A percentile compares a stretch with the other conserved stretches of the same genome.
Conservation (phyloP, 179 eudicot species). For the Gypsophila paniculata region DNA sequence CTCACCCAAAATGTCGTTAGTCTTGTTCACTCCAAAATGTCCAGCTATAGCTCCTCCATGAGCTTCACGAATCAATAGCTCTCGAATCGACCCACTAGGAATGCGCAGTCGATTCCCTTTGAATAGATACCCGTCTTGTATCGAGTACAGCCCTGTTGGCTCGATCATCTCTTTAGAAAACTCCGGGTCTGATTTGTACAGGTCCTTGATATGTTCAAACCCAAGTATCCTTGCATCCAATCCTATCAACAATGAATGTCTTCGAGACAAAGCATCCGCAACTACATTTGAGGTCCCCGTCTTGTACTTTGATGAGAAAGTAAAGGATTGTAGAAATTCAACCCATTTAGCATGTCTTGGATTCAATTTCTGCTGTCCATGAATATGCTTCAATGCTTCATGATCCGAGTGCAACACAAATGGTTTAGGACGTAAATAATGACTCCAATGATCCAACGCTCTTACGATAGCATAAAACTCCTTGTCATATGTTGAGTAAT, state of each 20-base stretch:
- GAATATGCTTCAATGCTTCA: too few species aligned
- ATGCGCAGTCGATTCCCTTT: not conserved
- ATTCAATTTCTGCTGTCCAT: too few species aligned
- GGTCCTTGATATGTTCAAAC: not conserved
- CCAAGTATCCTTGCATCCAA: constrained; percentile 2
- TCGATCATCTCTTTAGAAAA: not conserved
- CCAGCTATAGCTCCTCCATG: constrained; percentile 14
- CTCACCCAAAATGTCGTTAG: not conserved
- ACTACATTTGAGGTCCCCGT: constrained; percentile 1
- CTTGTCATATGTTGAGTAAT: too few species aligned
- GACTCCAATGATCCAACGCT: too few species aligned
- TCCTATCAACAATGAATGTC: not conserved
- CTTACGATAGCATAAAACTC: too few species aligned
- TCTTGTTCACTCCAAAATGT: constrained; percentile 13
- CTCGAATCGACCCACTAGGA: not conserved
- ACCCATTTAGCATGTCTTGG: too few species aligned
- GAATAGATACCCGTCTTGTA: constrained; percentile 16
- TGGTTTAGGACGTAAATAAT: too few species aligned
- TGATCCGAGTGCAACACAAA: too few species aligned
- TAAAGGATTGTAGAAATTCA: too few species aligned
- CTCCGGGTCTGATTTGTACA: not conserved
- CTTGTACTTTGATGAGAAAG: too few species aligned
- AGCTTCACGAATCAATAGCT: not conserved
- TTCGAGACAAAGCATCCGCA: not conserved
- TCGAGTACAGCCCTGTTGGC: not conserved